Conservation (phyloP, 129 eudicot species). For the Artemisia annua region DNA sequence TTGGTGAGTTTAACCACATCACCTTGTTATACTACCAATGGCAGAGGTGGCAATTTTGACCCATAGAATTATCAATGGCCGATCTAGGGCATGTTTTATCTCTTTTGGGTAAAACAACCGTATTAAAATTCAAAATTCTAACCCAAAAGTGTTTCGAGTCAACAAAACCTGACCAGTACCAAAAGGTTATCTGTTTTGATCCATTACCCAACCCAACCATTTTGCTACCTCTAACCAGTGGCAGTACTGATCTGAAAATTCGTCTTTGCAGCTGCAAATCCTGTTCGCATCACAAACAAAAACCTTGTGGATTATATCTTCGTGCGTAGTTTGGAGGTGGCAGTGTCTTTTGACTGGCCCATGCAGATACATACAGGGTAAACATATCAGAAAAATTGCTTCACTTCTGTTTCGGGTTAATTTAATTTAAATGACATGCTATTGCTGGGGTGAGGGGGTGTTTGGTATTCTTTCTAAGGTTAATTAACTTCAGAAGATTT, state of each 20-base stretch:
- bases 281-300: conserved; percentile 74
- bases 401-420: background rate
- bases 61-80: background rate
- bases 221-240: conserved; percentile 2
- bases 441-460: no score
- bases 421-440: no score
- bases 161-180: background rate
- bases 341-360: conserved; percentile 66
- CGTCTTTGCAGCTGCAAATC: conserved; percentile 63
- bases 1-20: conserved; percentile 44
- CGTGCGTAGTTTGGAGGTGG: conserved; percentile 77
- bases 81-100: conserved; percentile 1
- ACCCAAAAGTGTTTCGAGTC: background rate
- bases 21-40: conserved; percentile 6
- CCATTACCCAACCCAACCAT: background rate
- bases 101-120: background rate
- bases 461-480: no score
- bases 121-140: background rate
- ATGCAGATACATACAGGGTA: conserved; percentile 99
- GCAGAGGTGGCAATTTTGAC: background rate
- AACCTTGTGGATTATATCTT: conserved; percentile 75
- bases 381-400: conserved; percentile 1
- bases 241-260: conserved; percentile 29
- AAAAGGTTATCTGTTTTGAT: background rate
- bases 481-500: no score